Evolutionary conservation across 1,284 basidiomycete genomes (phyloP).

Genomic region (Cryptococcus amylolentus): DNA sequence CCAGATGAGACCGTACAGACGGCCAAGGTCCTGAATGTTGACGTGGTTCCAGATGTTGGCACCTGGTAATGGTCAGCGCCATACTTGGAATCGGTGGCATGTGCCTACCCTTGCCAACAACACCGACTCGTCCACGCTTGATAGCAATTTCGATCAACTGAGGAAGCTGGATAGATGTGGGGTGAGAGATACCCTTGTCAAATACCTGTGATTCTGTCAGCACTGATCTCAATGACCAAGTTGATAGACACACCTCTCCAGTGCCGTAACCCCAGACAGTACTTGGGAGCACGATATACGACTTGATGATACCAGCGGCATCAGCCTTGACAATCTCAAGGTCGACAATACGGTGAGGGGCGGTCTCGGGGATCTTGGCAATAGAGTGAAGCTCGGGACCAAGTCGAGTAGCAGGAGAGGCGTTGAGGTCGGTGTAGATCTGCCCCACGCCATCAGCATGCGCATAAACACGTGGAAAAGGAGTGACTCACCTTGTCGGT

Average conservation of each 20-base stretch:
- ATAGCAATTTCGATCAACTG: conserved; percentile 37
- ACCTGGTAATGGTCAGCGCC: conserved; percentile 13
- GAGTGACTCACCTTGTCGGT: conserved; percentile 21
- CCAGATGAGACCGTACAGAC: conserved; percentile 37
- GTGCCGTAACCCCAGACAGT: conserved; percentile 48
- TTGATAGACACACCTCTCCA: conserved; percentile 13
- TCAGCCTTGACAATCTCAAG: conserved; percentile 44
- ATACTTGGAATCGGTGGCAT: not conserved
- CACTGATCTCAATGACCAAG: too few species aligned
- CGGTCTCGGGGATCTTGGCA: conserved; percentile 26
- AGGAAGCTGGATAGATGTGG: conserved; percentile 41
- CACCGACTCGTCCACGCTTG: conserved; percentile 41
- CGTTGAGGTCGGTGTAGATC: conserved; percentile 41
- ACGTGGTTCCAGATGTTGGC: conserved; percentile 40
- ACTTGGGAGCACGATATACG: conserved; percentile 48
- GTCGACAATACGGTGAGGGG: conserved; percentile 39
- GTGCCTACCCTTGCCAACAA: conserved; percentile 43
- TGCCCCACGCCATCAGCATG: conserved; percentile 1
- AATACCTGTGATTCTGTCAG: conserved; percentile 11
- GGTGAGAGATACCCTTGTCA: conserved; percentile 39
- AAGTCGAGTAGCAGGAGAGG: conserved; percentile 15
- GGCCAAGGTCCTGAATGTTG: conserved; percentile 27
- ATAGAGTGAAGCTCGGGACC: conserved; percentile 41
- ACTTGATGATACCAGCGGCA: conserved; percentile 33
- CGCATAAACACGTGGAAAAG: not conserved